These are phyloP conservation scores for Arthrinium phaeospermum DNA, from an alignment of 2,329 filamentous ascomycete genomes.

Conservation along the genomic window DNA sequence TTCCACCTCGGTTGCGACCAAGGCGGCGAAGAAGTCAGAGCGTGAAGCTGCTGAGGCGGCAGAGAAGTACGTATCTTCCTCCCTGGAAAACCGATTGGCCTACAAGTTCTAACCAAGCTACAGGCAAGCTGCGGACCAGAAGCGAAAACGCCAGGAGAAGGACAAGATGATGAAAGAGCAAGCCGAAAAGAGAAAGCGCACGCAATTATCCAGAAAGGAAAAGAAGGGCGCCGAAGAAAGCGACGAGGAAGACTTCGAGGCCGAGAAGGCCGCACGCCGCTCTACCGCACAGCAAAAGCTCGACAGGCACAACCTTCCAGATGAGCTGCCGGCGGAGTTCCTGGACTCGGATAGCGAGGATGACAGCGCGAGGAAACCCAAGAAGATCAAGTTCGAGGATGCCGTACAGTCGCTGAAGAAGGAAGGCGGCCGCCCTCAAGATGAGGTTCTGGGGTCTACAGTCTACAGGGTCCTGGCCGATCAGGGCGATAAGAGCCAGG, in stretches of 20 bases:
- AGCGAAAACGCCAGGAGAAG: slow-evolving; percentile 61
- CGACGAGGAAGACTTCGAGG: slow-evolving; percentile 26
- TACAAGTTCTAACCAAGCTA: slow-evolving; percentile 21
- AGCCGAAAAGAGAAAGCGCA: slow-evolving; percentile 54
- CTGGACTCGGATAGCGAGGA: slow-evolving; percentile 53
- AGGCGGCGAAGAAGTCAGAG: slow-evolving; percentile 51
- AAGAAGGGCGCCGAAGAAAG: slow-evolving; percentile 20
- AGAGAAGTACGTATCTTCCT: slow-evolving; percentile 50
- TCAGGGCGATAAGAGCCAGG: slow-evolving; percentile 51
- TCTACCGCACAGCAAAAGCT: slow-evolving; percentile 30
- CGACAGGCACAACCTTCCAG: slow-evolving; percentile 47
- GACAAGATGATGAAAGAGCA: slow-evolving; percentile 61
- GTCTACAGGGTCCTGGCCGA: slow-evolving; percentile 56
- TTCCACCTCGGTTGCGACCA: slow-evolving; percentile 57
- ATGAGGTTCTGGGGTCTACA: slow-evolving; percentile 58
- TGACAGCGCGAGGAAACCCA: slow-evolving; percentile 37
- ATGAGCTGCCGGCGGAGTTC: slow-evolving; percentile 58
- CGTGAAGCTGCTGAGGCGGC: slow-evolving; percentile 55
- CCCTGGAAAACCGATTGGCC: neutral
- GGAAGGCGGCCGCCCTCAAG: slow-evolving; percentile 47
- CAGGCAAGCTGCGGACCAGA: slow-evolving; percentile 57
- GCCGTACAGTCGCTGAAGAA: slow-evolving; percentile 45
- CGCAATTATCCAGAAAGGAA: slow-evolving; percentile 24
- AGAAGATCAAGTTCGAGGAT: slow-evolving; percentile 51
- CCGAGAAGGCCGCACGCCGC: slow-evolving; percentile 21